Evolutionary conservation across 176 grass and related monocot species (phyloP).

Genomic region (Alloteropsis semialata): DNA sequence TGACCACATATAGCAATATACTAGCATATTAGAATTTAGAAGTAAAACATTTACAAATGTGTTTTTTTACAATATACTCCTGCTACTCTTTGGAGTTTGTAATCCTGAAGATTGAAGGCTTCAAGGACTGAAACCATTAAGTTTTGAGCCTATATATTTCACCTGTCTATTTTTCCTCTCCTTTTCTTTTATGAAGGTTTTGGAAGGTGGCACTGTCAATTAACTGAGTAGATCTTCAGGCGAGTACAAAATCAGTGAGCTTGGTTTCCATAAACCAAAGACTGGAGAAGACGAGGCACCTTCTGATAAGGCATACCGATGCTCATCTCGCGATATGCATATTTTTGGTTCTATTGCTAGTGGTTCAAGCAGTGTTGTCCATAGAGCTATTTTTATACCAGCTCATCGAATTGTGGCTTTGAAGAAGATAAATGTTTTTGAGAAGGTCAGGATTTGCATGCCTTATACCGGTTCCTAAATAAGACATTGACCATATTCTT

Average conservation of each 20-base stretch:
- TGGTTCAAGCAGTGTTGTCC: conserved; percentile 83
- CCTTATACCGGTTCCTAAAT: background rate
- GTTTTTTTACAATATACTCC: background rate
- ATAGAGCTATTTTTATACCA: conserved; percentile 68
- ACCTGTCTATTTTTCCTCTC: background rate
- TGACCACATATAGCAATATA: too few relatives aligned
- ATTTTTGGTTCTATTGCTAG: conserved; percentile 80
- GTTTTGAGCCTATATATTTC: background rate
- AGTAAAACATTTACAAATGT: too few relatives aligned
- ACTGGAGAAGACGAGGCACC: conserved; percentile 37
- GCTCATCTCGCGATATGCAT: conserved; percentile 82
- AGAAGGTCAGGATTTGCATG: conserved; percentile 56
- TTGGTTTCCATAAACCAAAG: conserved; percentile 51
- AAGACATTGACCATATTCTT: background rate
- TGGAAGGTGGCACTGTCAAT: conserved; percentile 75
- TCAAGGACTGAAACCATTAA: too few relatives aligned
- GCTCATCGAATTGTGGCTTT: conserved; percentile 71
- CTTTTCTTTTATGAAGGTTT: conserved; percentile 49
- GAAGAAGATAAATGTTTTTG: conserved; percentile 92
- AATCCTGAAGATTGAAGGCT: background rate
- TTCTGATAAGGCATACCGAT: conserved; percentile 70
- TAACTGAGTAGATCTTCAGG: conserved; percentile 75
- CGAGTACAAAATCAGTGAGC: conserved; percentile 89
- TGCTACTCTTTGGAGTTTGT: background rate
- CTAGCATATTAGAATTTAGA: too few relatives aligned